Evolutionary conservation across 176 grass and related monocot species (phyloP).

Genomic region (Coix lacrymajobi): DNA sequence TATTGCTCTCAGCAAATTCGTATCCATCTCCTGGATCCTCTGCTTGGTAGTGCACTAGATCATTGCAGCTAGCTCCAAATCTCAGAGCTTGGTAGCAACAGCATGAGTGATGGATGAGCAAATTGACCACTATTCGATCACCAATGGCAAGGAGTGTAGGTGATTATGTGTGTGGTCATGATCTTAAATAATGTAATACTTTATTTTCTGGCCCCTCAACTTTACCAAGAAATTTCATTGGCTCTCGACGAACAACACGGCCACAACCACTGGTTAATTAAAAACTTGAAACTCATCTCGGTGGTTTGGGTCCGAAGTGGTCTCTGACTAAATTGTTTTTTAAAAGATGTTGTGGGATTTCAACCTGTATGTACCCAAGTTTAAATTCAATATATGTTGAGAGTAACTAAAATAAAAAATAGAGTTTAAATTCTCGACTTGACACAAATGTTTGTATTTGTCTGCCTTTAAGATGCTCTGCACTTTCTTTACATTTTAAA

Average conservation of each 20-base stretch:
- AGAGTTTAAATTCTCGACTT: neutral
- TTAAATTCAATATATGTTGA: neutral
- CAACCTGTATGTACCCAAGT: neutral
- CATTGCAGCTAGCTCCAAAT: constrained; percentile 16
- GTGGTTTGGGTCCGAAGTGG: neutral
- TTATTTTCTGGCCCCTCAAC: neutral
- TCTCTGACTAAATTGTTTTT: neutral
- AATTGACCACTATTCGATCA: neutral
- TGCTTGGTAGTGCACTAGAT: constrained; percentile 23
- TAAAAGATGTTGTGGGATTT: neutral
- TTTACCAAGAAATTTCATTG: neutral
- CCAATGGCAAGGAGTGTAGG: neutral
- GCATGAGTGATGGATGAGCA: neutral
- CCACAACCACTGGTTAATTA: neutral
- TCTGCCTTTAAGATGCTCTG: no score
- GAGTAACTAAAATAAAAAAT: neutral
- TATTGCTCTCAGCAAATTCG: constrained; percentile 22
- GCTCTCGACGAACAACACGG: neutral
- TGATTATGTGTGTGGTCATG: neutral
- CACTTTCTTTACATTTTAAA: no score
- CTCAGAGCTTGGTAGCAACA: neutral
- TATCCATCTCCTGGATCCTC: neutral
- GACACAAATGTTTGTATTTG: no score
- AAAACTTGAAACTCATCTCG: neutral
- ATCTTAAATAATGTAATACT: neutral